Evolutionary conservation across 2,329 filamentous ascomycete species (phyloP).

Genomic region (Cladophialophora bantiana): DNA sequence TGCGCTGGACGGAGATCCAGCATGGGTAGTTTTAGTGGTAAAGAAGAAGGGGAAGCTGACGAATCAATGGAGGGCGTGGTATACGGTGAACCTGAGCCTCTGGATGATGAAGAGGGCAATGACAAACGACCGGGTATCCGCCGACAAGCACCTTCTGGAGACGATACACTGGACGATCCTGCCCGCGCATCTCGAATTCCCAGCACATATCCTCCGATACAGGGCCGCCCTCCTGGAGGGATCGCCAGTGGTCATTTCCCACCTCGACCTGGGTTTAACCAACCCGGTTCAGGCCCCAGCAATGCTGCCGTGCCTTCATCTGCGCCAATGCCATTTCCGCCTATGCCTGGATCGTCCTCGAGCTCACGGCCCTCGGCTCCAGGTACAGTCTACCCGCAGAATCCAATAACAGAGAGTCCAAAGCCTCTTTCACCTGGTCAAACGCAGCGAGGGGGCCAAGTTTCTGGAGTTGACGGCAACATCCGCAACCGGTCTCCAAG

Average conservation of each 20-base stretch:
- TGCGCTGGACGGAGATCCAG: constrained; percentile 91
- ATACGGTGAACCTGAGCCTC: constrained; percentile 60
- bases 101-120: constrained; percentile 56
- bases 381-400: constrained; percentile 72
- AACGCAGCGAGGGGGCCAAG: constrained; percentile 45
- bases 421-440: constrained; percentile 71
- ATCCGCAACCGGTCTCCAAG: constrained; percentile 53
- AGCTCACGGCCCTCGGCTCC: constrained; percentile 50
- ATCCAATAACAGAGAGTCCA: constrained; percentile 82
- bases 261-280: constrained; percentile 64
- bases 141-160: constrained; percentile 69
- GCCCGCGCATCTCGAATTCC: constrained; percentile 62
- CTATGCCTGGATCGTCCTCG: constrained; percentile 46
- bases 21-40: constrained; percentile 81
- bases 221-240: constrained; percentile 58
- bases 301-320: constrained; percentile 55
- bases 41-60: constrained; percentile 65
- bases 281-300: constrained; percentile 56
- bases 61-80: constrained; percentile 70
- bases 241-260: constrained; percentile 66
- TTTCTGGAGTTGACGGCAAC: constrained; percentile 44
- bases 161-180: constrained; percentile 50
- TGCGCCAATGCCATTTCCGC: constrained; percentile 50
- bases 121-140: constrained; percentile 68
- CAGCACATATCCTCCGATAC: constrained; percentile 79